A percentile compares a stretch with the other conserved stretches of the same genome.
Evolutionary conservation across 2,329 filamentous ascomycete genomes (phyloP).

Genomic region (Tothia fuscella): DNA sequence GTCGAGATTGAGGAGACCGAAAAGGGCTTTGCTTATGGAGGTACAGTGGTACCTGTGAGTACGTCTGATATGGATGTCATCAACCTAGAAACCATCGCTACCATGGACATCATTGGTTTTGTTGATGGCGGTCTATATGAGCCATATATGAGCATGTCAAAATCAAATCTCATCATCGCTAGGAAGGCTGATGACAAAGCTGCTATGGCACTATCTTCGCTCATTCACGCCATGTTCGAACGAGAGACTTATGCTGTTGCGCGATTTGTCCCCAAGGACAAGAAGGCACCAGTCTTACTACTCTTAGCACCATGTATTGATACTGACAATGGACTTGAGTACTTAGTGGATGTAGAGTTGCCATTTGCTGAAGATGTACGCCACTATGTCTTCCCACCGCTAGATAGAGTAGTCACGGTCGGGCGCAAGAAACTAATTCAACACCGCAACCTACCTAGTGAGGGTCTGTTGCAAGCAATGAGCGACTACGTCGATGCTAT

Average conservation of each 20-base stretch:
- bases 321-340: slow-evolving; percentile 54
- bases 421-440: slow-evolving; percentile 68
- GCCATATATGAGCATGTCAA: slow-evolving; percentile 74
- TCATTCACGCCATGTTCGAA: slow-evolving; percentile 79
- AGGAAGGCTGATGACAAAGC: slow-evolving; percentile 72
- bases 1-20: slow-evolving; percentile 72
- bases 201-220: slow-evolving; percentile 69
- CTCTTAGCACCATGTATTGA: slow-evolving; percentile 74
- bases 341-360: slow-evolving; percentile 76
- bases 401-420: slow-evolving; percentile 80
- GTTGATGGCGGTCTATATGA: slow-evolving; percentile 67
- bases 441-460: slow-evolving; percentile 70
- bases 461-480: slow-evolving; percentile 70
- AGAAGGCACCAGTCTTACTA: slow-evolving; percentile 63
- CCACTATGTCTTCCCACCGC: slow-evolving; percentile 78
- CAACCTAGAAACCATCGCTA: slow-evolving; percentile 65
- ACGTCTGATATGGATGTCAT: slow-evolving; percentile 79
- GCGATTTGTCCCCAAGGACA: slow-evolving; percentile 72
- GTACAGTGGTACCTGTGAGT: slow-evolving; percentile 81
- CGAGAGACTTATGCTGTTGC: slow-evolving; percentile 78
- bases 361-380: slow-evolving; percentile 90
- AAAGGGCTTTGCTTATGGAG: slow-evolving; percentile 90
- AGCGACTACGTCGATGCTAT: slow-evolving; percentile 84
- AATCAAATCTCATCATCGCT: slow-evolving; percentile 64
- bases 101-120: slow-evolving; percentile 79